Base-by-base conservation (phyloP, 2,329 filamentous ascomycete genomes). In the Diplodia seriata region DNA sequence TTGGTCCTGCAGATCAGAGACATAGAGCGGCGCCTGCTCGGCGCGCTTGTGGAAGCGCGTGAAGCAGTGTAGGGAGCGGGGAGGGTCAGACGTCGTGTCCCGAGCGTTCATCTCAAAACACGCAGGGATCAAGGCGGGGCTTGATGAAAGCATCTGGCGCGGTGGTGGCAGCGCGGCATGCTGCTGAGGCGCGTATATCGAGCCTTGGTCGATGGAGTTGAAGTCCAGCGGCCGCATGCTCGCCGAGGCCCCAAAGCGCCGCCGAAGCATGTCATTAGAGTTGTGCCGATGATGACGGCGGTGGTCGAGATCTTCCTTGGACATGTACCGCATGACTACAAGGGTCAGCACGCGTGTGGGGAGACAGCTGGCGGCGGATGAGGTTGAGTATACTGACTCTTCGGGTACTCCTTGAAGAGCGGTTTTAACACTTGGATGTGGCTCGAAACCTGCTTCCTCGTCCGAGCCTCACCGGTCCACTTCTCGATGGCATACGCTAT, bases 401-500 rank as follows among this genome's bases (percentile, higher is more conserved):
- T 78, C 33, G 83, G 82, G 69, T 86, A 82, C 5, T 82, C 80
- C 70, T 81, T 80, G 47, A 89, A 78, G 69, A 86, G 84, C 14
- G 81, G 82, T 74, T 87, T 87, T 23, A 89, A 79, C 2, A 89
- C 86, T 75, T 89, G 87, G 31, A 89, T 83, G 73, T 89, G 87
- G 72, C 87, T 89, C 0, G 87, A 89, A 4, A 89, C 85, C 73
- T 89, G 85, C 74, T 89, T 89, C 62, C 87, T 81, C 18, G 76
- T 78, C 65, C 87, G 80, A 31, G 72, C 73, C 67, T 83, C 83
- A 26, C 86, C 85, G 7, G 86, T 89, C 68, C 82, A 78, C 67
- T 82, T 82, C 70, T 80, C 77, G 69, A 89, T 89, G 64, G 83
- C 86, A 71, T 87, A 82, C 26, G 86, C 82, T 69, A 89, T 87